These are phyloP conservation scores for Beauveria caledonica DNA, from an alignment of 2,329 filamentous ascomycete genomes.

Conservation along the genomic window DNA sequence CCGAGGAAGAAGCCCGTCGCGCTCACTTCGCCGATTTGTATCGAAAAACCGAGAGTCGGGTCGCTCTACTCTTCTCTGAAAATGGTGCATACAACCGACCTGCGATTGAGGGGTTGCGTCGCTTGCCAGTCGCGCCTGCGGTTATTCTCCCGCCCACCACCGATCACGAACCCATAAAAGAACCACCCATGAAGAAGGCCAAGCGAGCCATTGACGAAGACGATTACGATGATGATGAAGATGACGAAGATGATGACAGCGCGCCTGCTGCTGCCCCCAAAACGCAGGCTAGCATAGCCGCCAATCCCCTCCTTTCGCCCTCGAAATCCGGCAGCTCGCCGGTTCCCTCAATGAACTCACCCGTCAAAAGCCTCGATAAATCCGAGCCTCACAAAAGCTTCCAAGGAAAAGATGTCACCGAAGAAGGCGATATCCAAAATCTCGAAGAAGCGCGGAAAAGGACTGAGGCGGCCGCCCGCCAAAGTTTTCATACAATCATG, in stretches of 20 bases:
- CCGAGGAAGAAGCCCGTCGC: constrained; percentile 62
- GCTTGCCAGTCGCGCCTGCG: constrained; percentile 28
- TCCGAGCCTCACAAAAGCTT: constrained; percentile 39
- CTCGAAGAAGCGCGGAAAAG: constrained; percentile 86
- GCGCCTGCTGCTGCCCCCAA: constrained; percentile 38
- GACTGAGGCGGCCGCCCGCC: constrained; percentile 80
- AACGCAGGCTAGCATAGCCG: constrained; percentile 41
- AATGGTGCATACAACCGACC: constrained; percentile 44
- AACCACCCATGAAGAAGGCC: constrained; percentile 63
- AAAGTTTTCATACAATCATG: constrained; percentile 87
- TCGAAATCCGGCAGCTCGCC: constrained; percentile 63
- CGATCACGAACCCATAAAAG: constrained; percentile 49
- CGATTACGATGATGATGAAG: constrained; percentile 81
- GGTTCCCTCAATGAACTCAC: constrained; percentile 54
- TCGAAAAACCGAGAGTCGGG: constrained; percentile 66
- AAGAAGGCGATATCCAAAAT: constrained; percentile 86
- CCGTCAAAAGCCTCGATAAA: constrained; percentile 48
- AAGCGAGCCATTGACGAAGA: constrained; percentile 75
- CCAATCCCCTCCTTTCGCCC: constrained; percentile 55
- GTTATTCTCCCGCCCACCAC: constrained; percentile 45
- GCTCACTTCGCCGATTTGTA: constrained; percentile 71
- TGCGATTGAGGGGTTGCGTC: constrained; percentile 46
- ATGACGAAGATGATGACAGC: constrained; percentile 60
- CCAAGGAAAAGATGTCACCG: constrained; percentile 55
- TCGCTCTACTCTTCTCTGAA: constrained; percentile 64